Evolutionary conservation across 306 rosid genomes (phyloP), one percentile per base, ranked within the genome.

Genomic region (Vigna radiata): DNA sequence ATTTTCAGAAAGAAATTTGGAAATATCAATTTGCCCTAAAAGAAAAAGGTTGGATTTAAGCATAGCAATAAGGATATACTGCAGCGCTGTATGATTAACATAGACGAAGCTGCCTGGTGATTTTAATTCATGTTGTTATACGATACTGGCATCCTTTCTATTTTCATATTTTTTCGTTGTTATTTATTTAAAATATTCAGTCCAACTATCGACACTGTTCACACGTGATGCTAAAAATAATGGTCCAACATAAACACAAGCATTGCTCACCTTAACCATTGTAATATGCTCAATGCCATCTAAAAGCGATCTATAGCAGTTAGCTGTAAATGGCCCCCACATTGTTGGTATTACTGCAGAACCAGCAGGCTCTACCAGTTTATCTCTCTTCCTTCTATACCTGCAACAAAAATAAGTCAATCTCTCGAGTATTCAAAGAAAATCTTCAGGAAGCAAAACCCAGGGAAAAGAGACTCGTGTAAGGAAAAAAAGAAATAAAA

Each of bases 211-310:
- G 59, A 59, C 8, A 65, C 44, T 21, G 23, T 61, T 37, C 53
- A 23, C 41, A 23, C 46, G 29, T 36, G 15, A 49, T 63, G 47
- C 61, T 7, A 68, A 9, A 19, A 27, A 70, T 27, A 31, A 33
- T 67, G 59, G 21, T 72, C n/a, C 48, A 52, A 77, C 54, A 77
- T 49, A 61, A 61, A 50, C 59, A 49, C 69, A 58, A 33, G 71
- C 65, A 73, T 47, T 21, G n/a, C 82, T 80, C 78, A 95, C 98
- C 89, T 95, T 95, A 54, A 95, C 98, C 98, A 95, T 95, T 52
- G 97, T 97, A 83, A 92, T 89, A 76, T 95, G 98, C 85, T 92
- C 98, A 64, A 90, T 90, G 67, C 97, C 97, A 75, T 92, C 98
- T 33, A 95, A 47, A 74, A 92, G 82, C 19, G 98, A 90, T 75